Conservation (phyloP, 805 yeast species). For the Saccharomyces paradoxus region DNA sequence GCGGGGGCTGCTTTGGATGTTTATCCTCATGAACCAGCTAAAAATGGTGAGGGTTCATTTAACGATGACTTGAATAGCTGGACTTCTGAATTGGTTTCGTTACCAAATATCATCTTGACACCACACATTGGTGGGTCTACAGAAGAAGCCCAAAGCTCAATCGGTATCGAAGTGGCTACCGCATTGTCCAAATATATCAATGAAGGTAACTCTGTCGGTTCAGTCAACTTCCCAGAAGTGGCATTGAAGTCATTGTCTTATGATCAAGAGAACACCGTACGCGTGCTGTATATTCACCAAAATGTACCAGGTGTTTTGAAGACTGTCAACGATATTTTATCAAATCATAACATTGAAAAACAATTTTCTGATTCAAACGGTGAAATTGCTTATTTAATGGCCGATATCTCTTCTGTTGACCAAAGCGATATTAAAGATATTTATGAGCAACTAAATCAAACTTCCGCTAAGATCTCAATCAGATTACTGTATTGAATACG, state of each 20-base stretch:
- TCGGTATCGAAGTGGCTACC: slow-evolving; percentile 89
- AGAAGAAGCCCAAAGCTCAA: slow-evolving; percentile 96
- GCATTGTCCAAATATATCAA: slow-evolving; percentile 85
- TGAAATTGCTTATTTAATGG: slow-evolving; percentile 94
- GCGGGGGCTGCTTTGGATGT: slow-evolving; percentile 98
- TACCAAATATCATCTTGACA: slow-evolving; percentile 84
- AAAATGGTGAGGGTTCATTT: slow-evolving; percentile 82
- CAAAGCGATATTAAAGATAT: slow-evolving; percentile 74
- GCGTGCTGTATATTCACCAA: slow-evolving; percentile 92
- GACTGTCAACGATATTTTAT: slow-evolving; percentile 91
- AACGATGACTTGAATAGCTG: slow-evolving; percentile 66
- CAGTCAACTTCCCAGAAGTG: slow-evolving; percentile 99
- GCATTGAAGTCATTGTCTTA: slow-evolving; percentile 77
- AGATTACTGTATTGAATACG: slow-evolving; percentile 66
- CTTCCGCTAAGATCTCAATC: slow-evolving; percentile 85
- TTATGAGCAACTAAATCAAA: slow-evolving; percentile 76
- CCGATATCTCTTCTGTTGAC: slow-evolving; percentile 85
- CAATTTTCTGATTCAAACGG: slow-evolving; percentile 97
- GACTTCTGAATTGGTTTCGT: slow-evolving; percentile 70
- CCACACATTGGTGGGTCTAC: slow-evolving; percentile 99
- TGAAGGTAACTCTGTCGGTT: slow-evolving; percentile 91
- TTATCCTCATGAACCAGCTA: slow-evolving; percentile 94
- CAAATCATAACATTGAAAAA: slow-evolving; percentile 92
- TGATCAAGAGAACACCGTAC: slow-evolving; percentile 80
- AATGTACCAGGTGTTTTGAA: slow-evolving; percentile 98